Evolutionary conservation across 2,329 filamentous ascomycete genomes (phyloP).

Genomic region (Knufia fluminis): DNA sequence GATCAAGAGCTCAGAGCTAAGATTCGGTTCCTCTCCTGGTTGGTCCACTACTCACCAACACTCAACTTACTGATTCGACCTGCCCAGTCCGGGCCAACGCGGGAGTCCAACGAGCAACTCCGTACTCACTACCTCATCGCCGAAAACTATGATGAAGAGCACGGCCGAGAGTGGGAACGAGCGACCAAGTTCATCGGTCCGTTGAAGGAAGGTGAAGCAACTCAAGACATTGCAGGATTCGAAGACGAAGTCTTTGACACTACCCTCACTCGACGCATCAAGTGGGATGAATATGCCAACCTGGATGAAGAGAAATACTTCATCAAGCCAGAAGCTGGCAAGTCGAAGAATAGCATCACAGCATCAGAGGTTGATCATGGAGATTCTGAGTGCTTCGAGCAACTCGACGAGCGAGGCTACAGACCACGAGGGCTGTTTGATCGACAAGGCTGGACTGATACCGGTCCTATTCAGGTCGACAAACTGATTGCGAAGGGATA

Average conservation of each 20-base stretch:
- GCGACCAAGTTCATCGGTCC: neutral
- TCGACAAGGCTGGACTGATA: neutral
- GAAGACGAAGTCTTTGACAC: neutral
- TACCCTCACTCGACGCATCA: neutral
- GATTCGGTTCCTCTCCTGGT: neutral
- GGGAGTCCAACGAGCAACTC: neutral
- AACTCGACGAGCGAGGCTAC: neutral
- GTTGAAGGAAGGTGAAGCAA: neutral
- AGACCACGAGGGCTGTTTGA: neutral
- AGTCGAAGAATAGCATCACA: neutral
- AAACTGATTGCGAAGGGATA: neutral
- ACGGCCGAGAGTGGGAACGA: neutral
- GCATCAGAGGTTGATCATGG: neutral
- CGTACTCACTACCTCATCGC: neutral
- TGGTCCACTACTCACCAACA: neutral
- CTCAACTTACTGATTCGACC: neutral
- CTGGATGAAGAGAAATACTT: neutral
- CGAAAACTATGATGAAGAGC: neutral
- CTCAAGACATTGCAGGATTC: neutral
- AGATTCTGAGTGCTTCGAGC: neutral
- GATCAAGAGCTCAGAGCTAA: neutral
- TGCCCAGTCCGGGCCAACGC: neutral
- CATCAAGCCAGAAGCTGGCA: neutral
- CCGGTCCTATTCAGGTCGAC: neutral
- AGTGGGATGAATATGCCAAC: neutral